Base-by-base conservation (phyloP, 2,329 filamentous ascomycete species). In the Xylariaceae sp. region DNA sequence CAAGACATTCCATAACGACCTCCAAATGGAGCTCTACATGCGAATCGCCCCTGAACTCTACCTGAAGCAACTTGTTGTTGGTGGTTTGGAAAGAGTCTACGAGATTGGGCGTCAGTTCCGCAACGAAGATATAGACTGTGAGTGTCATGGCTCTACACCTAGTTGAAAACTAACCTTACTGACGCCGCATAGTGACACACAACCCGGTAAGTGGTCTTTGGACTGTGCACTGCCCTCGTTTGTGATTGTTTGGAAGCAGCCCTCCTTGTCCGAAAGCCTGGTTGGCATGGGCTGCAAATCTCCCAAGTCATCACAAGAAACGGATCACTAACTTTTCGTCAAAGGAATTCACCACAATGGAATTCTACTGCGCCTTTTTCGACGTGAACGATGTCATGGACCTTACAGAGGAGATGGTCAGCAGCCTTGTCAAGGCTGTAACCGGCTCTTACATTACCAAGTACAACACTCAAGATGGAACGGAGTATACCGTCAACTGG, bases 81-180 rank as follows among this genome's bases (percentile, higher is more conserved):
- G 95, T 67, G 94, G 92, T 55, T 80, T 97, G 40, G 89, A 96
- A 76, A 85, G 89, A 65, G 94, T 99, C 13, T 99, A 96, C 74
- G 94, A 99, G 71, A 84, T 99, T 59, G 94, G 94, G 61, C 87
- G 91, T 62, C 90, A 95, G 70, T 99, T 99, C 83, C 80, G 94
- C 66, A 99, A 99, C 68, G 92, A 96, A 72, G 88, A 88, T 55
- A 87, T 90, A 60, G 90, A 95, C 70, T 77, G 42, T 51, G 48
- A 51, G 44, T 46, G 6, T 15, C 26, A 18, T 32, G n/a, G 2
- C 9, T n/a, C 2, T 13, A 43, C 13, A 6, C 18, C 30, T 5
- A 19, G 18, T 29, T 32, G 3, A 5, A 7, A 32, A 32, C 6
- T 15, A 45, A 29, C 4, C 16, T 42, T 22, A 29, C 50, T 48